Conservation (phyloP, 176 grass and related monocot species). For the Cocos nucifera region DNA sequence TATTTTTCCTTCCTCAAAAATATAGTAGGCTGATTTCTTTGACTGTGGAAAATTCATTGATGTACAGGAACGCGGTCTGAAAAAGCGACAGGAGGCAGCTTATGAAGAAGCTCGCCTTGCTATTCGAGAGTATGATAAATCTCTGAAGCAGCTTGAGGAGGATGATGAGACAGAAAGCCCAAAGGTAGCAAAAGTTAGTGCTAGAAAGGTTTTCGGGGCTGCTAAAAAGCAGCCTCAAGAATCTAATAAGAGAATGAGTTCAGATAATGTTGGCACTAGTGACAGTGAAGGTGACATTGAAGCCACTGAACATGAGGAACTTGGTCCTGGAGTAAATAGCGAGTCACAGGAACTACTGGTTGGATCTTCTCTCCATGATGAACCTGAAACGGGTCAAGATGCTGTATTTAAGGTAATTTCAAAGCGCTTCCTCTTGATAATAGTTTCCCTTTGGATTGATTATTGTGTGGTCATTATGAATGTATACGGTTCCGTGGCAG, state of each 20-base stretch:
- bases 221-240: conserved; percentile 28
- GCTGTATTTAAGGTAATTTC: conserved; percentile 46
- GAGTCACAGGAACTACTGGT: conserved; percentile 31
- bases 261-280: conserved; percentile 33
- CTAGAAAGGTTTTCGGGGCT: conserved; percentile 74
- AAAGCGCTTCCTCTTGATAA: too few species aligned
- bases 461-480: too few species aligned
- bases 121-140: conserved; percentile 78
- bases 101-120: conserved; percentile 57
- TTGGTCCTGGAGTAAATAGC: conserved; percentile 32
- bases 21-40: too few species aligned
- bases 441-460: too few species aligned
- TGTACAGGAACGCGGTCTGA: conserved; percentile 68
- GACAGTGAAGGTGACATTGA: conserved; percentile 62
- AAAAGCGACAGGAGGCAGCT: conserved; percentile 61
- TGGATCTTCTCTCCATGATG: conserved; percentile 49
- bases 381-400: conserved; percentile 24
- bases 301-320: conserved; percentile 15
- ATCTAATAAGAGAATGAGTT: conserved; percentile 40
- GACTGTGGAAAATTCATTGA: background rate
- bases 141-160: conserved; percentile 63
- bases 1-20: too few species aligned
- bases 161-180: conserved; percentile 35
- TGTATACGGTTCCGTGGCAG: conserved; percentile 23
- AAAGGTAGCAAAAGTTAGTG: conserved; percentile 39